Conservation (phyloP, 345 rosid species). For the Turritis glabra region DNA sequence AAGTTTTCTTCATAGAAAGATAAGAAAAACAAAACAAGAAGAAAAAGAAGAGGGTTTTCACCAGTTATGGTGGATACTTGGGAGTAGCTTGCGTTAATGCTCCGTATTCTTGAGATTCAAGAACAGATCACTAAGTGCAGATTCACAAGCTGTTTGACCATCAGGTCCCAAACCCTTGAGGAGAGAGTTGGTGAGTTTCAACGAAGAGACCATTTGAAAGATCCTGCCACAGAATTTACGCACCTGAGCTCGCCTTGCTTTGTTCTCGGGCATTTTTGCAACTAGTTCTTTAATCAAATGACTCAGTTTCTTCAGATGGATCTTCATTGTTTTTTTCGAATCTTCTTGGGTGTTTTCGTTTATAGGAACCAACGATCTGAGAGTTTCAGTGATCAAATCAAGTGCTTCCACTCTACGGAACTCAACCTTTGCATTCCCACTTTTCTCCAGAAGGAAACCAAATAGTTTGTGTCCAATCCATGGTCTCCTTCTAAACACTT, state of each 20-base stretch:
- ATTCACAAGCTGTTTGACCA: conserved; percentile 64
- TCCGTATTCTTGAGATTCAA: conserved; percentile 52
- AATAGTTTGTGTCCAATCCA: conserved; percentile 69
- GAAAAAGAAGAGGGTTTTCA: background rate
- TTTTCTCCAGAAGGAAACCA: conserved; percentile 64
- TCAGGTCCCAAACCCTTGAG: conserved; percentile 57
- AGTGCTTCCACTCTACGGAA: conserved; percentile 84
- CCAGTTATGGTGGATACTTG: conserved; percentile 17
- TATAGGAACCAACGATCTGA: conserved; percentile 54
- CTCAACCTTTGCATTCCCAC: conserved; percentile 58
- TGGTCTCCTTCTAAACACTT: conserved; percentile 71
- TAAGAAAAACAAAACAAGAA: background rate
- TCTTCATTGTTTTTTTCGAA: conserved; percentile 59
- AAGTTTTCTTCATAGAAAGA: conserved; percentile 18
- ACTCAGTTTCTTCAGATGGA: conserved; percentile 50
- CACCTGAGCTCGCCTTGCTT: conserved; percentile 61
- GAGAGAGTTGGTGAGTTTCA: conserved; percentile 55
- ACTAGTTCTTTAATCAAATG: conserved; percentile 57
- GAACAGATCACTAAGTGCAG: conserved; percentile 62
- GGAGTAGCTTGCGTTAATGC: conserved; percentile 4
- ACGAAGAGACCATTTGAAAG: conserved; percentile 54
- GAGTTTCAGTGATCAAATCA: conserved; percentile 66
- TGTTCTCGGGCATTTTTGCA: conserved; percentile 69
- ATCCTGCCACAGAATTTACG: conserved; percentile 69
- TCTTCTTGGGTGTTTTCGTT: conserved; percentile 39